Evolutionary conservation across 192 early-diverging fungal species (phyloP).

Genomic region (Backusella westeae): DNA sequence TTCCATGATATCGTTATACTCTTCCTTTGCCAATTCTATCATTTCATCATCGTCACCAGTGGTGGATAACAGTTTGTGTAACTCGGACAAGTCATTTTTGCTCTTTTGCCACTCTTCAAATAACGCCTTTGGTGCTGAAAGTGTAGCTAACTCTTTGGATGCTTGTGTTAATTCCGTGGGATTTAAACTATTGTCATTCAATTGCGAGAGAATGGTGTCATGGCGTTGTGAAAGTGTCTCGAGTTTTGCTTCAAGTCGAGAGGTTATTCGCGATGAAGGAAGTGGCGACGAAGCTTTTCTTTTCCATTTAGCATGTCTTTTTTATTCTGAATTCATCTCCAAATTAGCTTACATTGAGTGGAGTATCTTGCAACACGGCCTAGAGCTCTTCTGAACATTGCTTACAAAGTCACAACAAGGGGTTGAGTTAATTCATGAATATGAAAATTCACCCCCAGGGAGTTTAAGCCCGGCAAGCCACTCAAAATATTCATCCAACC

Average conservation of each 20-base stretch:
- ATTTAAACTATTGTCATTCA: slow-evolving; percentile 18
- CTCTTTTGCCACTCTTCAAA: slow-evolving; percentile 26
- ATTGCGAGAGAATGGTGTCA: slow-evolving; percentile 23
- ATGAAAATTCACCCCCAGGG: not conserved
- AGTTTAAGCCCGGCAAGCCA: not conserved
- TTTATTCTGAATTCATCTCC: not conserved
- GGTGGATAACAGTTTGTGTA: slow-evolving; percentile 17
- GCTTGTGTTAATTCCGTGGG: slow-evolving; percentile 13
- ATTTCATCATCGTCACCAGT: slow-evolving; percentile 46
- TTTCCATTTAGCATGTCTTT: not conserved
- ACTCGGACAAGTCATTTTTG: slow-evolving; percentile 15
- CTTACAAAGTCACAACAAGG: not conserved
- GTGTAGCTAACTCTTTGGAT: slow-evolving; percentile 20
- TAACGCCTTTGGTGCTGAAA: slow-evolving; percentile 10
- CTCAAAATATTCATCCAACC: not conserved
- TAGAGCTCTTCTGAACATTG: slow-evolving; percentile 3
- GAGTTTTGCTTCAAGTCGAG: slow-evolving; percentile 25
- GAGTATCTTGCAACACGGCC: not conserved
- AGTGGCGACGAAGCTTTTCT: slow-evolving; percentile 3
- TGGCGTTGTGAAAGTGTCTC: slow-evolving; percentile 16
- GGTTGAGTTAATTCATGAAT: not conserved
- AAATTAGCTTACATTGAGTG: not conserved
- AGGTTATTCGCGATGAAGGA: slow-evolving; percentile 24
- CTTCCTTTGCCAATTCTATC: slow-evolving; percentile 60
- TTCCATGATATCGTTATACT: slow-evolving; percentile 44